Percentiles rank a stretch among this genome's conserved stretches.
phyloP scores from a whole-genome alignment of 768 basidiomycete species.

The Leccinum uliginosum region DNA sequence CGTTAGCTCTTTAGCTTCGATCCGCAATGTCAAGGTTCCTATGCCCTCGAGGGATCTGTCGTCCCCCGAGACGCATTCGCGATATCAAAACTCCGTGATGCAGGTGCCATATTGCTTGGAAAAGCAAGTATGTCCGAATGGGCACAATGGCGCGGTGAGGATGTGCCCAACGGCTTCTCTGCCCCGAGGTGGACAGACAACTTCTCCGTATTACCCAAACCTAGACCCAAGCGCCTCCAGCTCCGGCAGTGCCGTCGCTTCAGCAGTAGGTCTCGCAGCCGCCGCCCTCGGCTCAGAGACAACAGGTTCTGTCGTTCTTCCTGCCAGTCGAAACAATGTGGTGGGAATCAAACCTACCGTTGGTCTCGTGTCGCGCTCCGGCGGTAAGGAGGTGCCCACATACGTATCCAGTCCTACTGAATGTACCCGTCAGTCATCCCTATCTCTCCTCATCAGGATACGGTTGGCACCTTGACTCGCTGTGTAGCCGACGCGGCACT shows the following conservation, averaged over 20 bases:
- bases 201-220: constrained; percentile 39
- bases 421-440: constrained; percentile 38
- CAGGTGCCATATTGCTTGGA: constrained; percentile 37
- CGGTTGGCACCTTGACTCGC: constrained; percentile 36
- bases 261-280: constrained; percentile 42
- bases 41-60: constrained; percentile 36
- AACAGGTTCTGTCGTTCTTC: constrained; percentile 44
- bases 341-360: constrained; percentile 43
- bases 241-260: constrained; percentile 41
- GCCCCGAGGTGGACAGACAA: constrained; percentile 43
- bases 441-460: constrained; percentile 39
- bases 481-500: constrained; percentile 37
- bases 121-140: constrained; percentile 43
- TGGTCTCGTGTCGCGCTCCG: constrained; percentile 37
- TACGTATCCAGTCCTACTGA: neutral
- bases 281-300: constrained; percentile 45
- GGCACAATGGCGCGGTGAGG: constrained; percentile 36
- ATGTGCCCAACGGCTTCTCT: constrained; percentile 40
- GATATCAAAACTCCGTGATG: constrained; percentile 27
- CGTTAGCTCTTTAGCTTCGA: constrained; percentile 1
- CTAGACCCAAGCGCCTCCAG: constrained; percentile 39
- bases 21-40: constrained; percentile 27
- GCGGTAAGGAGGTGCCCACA: constrained; percentile 25
- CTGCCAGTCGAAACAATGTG: constrained; percentile 39
- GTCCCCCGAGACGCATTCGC: constrained; percentile 34